Evolutionary conservation across 169 alveolate genomes (phyloP).

Genomic region (Cardiosporidium cionae): DNA sequence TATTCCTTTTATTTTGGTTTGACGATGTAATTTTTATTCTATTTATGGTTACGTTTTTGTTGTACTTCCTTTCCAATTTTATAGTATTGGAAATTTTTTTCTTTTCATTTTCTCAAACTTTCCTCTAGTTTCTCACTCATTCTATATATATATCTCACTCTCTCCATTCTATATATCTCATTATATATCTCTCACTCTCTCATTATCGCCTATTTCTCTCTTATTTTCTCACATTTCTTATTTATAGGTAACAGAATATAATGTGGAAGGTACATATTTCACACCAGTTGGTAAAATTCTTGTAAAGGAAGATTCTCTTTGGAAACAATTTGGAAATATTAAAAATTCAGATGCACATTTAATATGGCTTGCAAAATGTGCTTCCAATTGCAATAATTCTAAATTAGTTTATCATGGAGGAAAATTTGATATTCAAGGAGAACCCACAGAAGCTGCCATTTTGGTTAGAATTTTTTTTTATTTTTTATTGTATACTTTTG

Average conservation of each 20-base stretch:
- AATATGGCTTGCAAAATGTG: slow-evolving; percentile 45
- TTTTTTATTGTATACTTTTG: slow-evolving; percentile 34
- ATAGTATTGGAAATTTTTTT: too few relatives aligned
- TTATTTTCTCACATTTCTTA: background rate
- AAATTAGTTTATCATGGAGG: slow-evolving; percentile 29
- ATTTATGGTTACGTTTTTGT: too few relatives aligned
- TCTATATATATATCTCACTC: too few relatives aligned
- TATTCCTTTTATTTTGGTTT: too few relatives aligned
- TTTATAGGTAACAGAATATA: slow-evolving; percentile 29
- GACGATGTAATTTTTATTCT: too few relatives aligned
- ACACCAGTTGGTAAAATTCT: slow-evolving; percentile 46
- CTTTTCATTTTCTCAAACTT: too few relatives aligned
- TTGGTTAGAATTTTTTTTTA: slow-evolving; percentile 9
- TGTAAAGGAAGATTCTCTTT: slow-evolving; percentile 16
- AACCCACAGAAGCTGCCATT: slow-evolving; percentile 79
- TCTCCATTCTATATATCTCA: background rate
- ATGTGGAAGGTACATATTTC: slow-evolving; percentile 57
- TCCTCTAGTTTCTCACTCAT: too few relatives aligned
- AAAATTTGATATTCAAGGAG: slow-evolving; percentile 49
- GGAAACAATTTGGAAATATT: slow-evolving; percentile 31
- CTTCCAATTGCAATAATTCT: slow-evolving; percentile 53
- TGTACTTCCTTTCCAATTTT: too few relatives aligned
- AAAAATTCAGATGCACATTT: slow-evolving; percentile 17
- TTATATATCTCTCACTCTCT: background rate
- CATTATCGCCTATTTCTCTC: background rate